Evolutionary conservation across 2,329 filamentous ascomycete genomes (phyloP).

Genomic region (Phialemonium atrogriseum): DNA sequence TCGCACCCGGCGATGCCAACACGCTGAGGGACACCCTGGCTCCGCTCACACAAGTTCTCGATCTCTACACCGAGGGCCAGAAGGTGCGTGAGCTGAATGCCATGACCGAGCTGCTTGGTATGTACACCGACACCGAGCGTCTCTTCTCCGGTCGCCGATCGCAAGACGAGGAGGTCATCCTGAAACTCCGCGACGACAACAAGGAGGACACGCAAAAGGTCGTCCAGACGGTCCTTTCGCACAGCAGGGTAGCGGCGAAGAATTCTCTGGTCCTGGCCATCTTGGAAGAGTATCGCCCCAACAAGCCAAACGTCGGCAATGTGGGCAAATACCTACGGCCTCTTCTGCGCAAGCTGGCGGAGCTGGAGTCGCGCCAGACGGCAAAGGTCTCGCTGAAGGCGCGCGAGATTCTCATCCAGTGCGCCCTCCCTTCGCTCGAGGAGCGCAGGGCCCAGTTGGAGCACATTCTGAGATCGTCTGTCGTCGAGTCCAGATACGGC

Average conservation of each 20-base stretch:
- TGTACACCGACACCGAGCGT: conserved; percentile 76
- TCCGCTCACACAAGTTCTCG: conserved; percentile 70
- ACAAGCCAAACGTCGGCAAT: conserved; percentile 83
- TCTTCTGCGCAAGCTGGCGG: conserved; percentile 75
- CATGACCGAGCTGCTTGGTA: conserved; percentile 68
- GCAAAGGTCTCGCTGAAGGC: conserved; percentile 97
- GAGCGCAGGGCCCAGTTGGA: conserved; percentile 96
- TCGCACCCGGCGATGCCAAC: conserved; percentile 63
- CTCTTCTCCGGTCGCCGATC: conserved; percentile 78
- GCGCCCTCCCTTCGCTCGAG: conserved; percentile 88
- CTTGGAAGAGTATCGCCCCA: conserved; percentile 87
- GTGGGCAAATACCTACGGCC: conserved; percentile 81
- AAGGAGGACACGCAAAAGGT: conserved; percentile 85
- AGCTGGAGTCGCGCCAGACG: conserved; percentile 76
- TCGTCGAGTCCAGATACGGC: conserved; percentile 93
- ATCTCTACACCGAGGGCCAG: conserved; percentile 75
- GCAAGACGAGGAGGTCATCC: conserved; percentile 88
- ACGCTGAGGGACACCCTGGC: conserved; percentile 64
- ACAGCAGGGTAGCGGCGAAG: conserved; percentile 87
- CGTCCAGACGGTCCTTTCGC: conserved; percentile 83
- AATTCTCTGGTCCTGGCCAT: conserved; percentile 89
- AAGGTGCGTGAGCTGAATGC: conserved; percentile 84
- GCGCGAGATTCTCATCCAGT: conserved; percentile 94
- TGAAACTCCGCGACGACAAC: conserved; percentile 91
- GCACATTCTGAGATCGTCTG: conserved; percentile 91